Evolutionary conservation across 2,329 filamentous ascomycete species (phyloP).

Genomic region (Talaromyces funiculosus): DNA sequence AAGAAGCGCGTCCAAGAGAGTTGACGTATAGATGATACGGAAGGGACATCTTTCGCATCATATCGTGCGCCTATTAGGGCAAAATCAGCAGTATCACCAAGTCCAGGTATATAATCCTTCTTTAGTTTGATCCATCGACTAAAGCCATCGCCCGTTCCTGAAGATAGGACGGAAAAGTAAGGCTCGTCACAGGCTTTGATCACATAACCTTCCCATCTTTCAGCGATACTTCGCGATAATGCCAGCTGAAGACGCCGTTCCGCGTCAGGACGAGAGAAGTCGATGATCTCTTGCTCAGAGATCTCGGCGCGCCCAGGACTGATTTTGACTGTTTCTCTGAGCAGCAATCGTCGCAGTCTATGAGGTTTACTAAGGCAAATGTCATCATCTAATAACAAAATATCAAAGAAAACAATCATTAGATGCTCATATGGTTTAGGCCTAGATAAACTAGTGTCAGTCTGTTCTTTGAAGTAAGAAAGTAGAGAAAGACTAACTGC

Average conservation of each 20-base stretch:
- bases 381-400: conserved; percentile 53
- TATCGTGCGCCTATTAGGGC: conserved; percentile 71
- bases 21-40: conserved; percentile 46
- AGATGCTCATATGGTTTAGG: conserved; percentile 51
- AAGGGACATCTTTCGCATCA: conserved; percentile 57
- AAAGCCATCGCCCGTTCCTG: conserved; percentile 23
- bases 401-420: conserved; percentile 58
- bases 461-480: neutral
- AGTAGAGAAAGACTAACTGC: conserved; percentile 44
- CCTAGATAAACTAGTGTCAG: conserved; percentile 20
- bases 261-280: conserved; percentile 55
- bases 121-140: conserved; percentile 73
- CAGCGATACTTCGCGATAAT: conserved; percentile 63
- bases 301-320: conserved; percentile 61
- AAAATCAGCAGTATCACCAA: conserved; percentile 81
- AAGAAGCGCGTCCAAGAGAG: conserved; percentile 75
- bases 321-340: conserved; percentile 52
- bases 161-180: conserved; percentile 58
- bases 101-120: conserved; percentile 71
- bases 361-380: conserved; percentile 45
- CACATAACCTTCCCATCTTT: conserved; percentile 70
- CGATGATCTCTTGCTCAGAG: conserved; percentile 60
- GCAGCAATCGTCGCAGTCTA: conserved; percentile 41
- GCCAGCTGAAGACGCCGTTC: conserved; percentile 53
- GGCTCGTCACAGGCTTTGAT: conserved; percentile 70